Conservation (phyloP, 768 basidiomycete species). For the Russula compacta region DNA sequence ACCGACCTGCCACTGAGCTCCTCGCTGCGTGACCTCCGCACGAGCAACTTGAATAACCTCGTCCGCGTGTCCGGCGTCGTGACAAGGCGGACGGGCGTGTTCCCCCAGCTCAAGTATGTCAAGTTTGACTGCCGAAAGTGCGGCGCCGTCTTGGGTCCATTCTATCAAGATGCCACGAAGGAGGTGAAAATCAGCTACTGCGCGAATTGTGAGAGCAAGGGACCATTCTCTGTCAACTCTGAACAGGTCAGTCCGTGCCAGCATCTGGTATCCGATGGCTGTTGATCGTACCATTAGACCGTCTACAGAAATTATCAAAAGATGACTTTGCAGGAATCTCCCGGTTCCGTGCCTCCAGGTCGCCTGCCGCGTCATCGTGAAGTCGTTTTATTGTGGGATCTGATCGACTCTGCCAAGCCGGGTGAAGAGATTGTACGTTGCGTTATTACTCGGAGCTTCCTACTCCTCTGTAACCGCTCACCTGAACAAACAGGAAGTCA, state of each 20-base stretch:
- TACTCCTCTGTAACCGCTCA: background rate
- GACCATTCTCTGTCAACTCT: slow-evolving; percentile 93
- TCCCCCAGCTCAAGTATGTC: slow-evolving; percentile 99
- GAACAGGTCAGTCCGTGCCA: slow-evolving; percentile 60
- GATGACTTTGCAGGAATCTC: slow-evolving; percentile 97
- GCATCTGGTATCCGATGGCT: background rate
- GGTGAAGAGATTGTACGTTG: slow-evolving; percentile 88
- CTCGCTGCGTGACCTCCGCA: slow-evolving; percentile 88
- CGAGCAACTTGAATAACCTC: slow-evolving; percentile 87
- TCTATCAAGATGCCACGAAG: slow-evolving; percentile 93
- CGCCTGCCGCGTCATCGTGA: slow-evolving; percentile 95
- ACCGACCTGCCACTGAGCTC: slow-evolving; percentile 85
- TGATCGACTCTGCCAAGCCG: slow-evolving; percentile 96
- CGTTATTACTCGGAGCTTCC: background rate
- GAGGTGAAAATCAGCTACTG: slow-evolving; percentile 95
- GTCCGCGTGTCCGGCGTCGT: slow-evolving; percentile 95
- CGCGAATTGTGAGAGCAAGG: slow-evolving; percentile 87
- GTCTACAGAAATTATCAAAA: slow-evolving; percentile 98
- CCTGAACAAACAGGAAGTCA: slow-evolving; percentile 65
- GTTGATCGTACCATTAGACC: slow-evolving; percentile 43
- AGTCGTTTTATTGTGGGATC: slow-evolving; percentile 93
- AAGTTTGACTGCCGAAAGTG: slow-evolving; percentile 98
- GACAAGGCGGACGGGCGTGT: slow-evolving; percentile 89
- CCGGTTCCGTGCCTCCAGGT: slow-evolving; percentile 95
- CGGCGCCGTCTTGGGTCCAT: slow-evolving; percentile 87